Percentiles rank a stretch among this genome's conserved stretches.
Conservation (phyloP, 1,284 basidiomycete species). For the Ustilago curta region DNA sequence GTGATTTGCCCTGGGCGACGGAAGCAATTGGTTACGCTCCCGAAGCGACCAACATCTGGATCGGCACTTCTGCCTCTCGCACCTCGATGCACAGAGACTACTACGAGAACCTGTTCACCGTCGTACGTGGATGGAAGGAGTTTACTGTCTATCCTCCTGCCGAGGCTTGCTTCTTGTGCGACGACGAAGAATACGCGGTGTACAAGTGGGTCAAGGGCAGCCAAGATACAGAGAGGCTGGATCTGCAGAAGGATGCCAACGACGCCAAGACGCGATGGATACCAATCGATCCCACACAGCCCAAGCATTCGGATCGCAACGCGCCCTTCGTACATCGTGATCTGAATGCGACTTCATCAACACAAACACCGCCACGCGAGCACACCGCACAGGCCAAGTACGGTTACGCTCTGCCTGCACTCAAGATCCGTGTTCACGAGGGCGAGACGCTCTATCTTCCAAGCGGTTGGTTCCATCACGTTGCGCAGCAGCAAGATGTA, state of each 20-base stretch:
- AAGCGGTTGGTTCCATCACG: slow-evolving; percentile 64
- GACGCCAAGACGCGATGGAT: slow-evolving; percentile 58
- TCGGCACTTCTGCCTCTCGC: slow-evolving; percentile 49
- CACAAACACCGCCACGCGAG: neutral
- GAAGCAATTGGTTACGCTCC: slow-evolving; percentile 54
- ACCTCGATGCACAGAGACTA: slow-evolving; percentile 58
- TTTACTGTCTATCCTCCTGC: slow-evolving; percentile 61
- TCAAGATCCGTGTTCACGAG: slow-evolving; percentile 56
- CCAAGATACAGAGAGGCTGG: slow-evolving; percentile 5
- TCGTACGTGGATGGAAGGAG: slow-evolving; percentile 57
- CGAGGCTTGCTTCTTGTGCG: slow-evolving; percentile 56
- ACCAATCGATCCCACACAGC: slow-evolving; percentile 53
- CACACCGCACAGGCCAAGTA: slow-evolving; percentile 35
- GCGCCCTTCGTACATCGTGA: slow-evolving; percentile 39
- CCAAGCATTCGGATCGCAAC: slow-evolving; percentile 45
- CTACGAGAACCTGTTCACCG: slow-evolving; percentile 65
- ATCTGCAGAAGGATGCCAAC: slow-evolving; percentile 17
- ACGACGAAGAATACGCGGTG: slow-evolving; percentile 39
- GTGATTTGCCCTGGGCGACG: slow-evolving; percentile 51
- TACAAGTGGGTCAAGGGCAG: slow-evolving; percentile 16
- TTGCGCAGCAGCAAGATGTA: slow-evolving; percentile 55
- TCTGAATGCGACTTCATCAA: slow-evolving; percentile 9
- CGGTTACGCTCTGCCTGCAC: slow-evolving; percentile 50
- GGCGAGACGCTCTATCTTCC: slow-evolving; percentile 63
- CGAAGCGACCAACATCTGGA: slow-evolving; percentile 65